Percentiles rank a stretch among this genome's conserved stretches.
phyloP scores from a whole-genome alignment of 768 basidiomycete genomes.

The Amanita molliuscula region DNA sequence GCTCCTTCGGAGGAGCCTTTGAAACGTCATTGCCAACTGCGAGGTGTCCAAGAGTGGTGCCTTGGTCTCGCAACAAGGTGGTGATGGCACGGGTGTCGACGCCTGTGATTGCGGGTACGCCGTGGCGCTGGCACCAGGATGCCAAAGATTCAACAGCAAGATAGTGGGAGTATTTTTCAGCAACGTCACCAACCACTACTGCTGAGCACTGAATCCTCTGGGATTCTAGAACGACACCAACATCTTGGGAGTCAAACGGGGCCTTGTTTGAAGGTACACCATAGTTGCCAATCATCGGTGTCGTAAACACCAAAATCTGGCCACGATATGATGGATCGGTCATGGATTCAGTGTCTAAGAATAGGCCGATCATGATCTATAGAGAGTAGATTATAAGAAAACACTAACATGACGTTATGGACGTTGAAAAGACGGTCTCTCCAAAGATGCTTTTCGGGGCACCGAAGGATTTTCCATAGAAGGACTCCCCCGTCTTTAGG shows the following conservation, averaged over 20 bases:
- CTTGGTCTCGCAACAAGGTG: constrained; percentile 86
- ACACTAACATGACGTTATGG: constrained; percentile 89
- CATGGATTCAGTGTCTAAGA: constrained; percentile 95
- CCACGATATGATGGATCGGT: constrained; percentile 98
- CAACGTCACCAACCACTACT: constrained; percentile 89
- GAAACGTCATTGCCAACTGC: constrained; percentile 70
- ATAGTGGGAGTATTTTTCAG: constrained; percentile 92
- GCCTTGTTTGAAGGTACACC: constrained; percentile 82
- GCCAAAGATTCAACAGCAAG: constrained; percentile 87
- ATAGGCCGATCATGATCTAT: constrained; percentile 6
- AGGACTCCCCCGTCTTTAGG: constrained; percentile 90
- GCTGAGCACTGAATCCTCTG: constrained; percentile 84
- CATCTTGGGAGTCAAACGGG: constrained; percentile 62
- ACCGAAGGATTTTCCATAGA: constrained; percentile 84
- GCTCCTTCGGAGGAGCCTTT: constrained; percentile 41
- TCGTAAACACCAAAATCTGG: constrained; percentile 97
- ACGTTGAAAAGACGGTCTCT: constrained; percentile 98
- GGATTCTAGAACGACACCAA: constrained; percentile 86
- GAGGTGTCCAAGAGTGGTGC: constrained; percentile 89
- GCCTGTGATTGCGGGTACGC: constrained; percentile 89
- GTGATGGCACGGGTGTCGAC: constrained; percentile 98
- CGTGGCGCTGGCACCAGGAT: constrained; percentile 86
- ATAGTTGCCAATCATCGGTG: constrained; percentile 97
- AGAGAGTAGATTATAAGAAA: background rate
- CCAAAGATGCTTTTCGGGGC: constrained; percentile 81